Percentiles rank a stretch among this genome's conserved stretches.
phyloP scores from a whole-genome alignment of 2,329 filamentous ascomycete species.

The Amesomyces nigricolor region DNA sequence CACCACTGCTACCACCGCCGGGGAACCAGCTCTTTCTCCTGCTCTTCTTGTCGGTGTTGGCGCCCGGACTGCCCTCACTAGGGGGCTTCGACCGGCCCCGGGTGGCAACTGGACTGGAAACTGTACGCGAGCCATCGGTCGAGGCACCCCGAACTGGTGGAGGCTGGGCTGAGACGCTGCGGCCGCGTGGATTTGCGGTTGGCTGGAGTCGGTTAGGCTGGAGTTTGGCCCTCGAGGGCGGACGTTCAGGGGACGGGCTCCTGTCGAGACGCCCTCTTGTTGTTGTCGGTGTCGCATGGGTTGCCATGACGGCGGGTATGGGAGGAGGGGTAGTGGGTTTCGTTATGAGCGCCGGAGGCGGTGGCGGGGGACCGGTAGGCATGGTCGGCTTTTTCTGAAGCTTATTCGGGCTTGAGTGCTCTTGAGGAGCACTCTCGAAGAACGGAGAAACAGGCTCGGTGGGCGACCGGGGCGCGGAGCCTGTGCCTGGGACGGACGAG shows the following conservation, averaged over 20 bases:
- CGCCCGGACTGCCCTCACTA: constrained; percentile 40
- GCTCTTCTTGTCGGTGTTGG: constrained; percentile 37
- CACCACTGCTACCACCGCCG: constrained; percentile 28
- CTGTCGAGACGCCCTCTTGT: constrained; percentile 3
- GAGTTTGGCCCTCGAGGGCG: constrained; percentile 13
- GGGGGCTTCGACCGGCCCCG: constrained; percentile 31
- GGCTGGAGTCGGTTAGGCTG: constrained; percentile 22
- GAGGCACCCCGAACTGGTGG: constrained; percentile 28
- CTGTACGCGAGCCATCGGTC: constrained; percentile 29
- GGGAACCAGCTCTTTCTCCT: constrained; percentile 51
- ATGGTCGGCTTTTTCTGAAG: constrained; percentile 17
- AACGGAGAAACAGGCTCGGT: constrained; percentile 12
- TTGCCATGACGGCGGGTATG: constrained; percentile 15
- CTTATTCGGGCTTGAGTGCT: constrained; percentile 16
- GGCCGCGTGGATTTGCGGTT: constrained; percentile 31
- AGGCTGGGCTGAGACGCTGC: constrained; percentile 46
- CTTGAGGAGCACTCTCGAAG: neutral
- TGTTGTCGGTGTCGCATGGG: constrained; percentile 11
- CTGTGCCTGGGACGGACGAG: constrained; percentile 3
- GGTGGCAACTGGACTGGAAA: constrained; percentile 28
- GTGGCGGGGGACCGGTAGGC: constrained; percentile 11
- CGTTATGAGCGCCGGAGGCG: constrained; percentile 7
- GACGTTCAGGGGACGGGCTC: constrained; percentile 16
- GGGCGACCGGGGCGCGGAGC: constrained; percentile 8
- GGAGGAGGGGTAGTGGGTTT: constrained; percentile 5